Conservation (phyloP, 495 filamentous ascomycete genomes). For the Penicillium soppii region DNA sequence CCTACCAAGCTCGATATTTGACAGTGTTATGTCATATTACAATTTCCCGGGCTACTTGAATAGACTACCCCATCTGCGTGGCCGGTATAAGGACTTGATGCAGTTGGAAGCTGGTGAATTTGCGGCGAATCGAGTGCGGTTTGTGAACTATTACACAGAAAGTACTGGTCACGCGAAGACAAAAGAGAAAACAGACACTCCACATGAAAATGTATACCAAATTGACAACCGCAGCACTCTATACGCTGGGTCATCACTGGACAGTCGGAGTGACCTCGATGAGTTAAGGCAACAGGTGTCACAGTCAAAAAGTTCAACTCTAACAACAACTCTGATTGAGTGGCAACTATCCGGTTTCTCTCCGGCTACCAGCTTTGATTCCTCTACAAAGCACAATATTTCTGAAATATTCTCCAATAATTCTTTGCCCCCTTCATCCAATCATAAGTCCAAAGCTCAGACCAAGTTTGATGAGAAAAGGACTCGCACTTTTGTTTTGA, state of each 20-base stretch:
- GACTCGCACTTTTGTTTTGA: not conserved
- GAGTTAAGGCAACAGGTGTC: no score
- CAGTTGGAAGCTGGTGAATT: not conserved
- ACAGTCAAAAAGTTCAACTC: no score
- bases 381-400: no score
- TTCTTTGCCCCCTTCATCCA: not conserved
- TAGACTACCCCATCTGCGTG: not conserved
- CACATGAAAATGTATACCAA: not conserved
- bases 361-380: no score
- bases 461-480: not conserved
- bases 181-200: not conserved
- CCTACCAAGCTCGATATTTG: not conserved
- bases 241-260: not conserved
- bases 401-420: no score
- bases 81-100: not conserved
- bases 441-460: not conserved
- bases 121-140: not conserved
- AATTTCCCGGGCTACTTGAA: not conserved
- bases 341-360: no score
- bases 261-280: no score
- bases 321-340: no score
- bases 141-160: not conserved
- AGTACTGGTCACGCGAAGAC: not conserved
- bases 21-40: not conserved
- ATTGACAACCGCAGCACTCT: not conserved